Percentiles rank a stretch among this genome's conserved stretches.
Evolutionary conservation across 1,139 yeast genomes (phyloP).

Genomic region (Entelexis paramagnoliae): DNA sequence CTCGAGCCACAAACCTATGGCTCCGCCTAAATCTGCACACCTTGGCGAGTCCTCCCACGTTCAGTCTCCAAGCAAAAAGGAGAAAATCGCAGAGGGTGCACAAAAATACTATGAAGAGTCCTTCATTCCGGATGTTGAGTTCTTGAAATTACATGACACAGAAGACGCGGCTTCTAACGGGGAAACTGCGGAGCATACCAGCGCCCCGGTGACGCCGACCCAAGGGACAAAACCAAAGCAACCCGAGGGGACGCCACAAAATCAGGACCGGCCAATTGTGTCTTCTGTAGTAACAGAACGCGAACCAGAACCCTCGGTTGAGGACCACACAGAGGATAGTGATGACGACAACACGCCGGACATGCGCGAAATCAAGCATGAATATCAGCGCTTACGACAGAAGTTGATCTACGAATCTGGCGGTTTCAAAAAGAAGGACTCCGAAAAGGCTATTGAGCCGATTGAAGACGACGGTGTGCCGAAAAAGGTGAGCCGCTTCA

Average conservation of each 20-base stretch:
- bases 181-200: not conserved
- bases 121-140: constrained; percentile 31
- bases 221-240: not conserved
- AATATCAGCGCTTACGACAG: constrained; percentile 51
- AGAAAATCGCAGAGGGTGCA: constrained; percentile 16
- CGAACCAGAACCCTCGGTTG: constrained; percentile 19
- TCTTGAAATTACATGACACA: constrained; percentile 24
- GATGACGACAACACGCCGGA: constrained; percentile 13
- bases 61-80: not conserved
- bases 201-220: not conserved
- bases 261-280: constrained; percentile 11
- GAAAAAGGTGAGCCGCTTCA: constrained; percentile 58
- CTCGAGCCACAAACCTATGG: not conserved
- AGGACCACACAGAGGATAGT: not conserved
- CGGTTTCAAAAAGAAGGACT: constrained; percentile 40
- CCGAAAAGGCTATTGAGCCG: constrained; percentile 55
- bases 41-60: not conserved
- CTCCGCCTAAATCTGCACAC: not conserved
- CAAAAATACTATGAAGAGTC: constrained; percentile 27
- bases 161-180: not conserved
- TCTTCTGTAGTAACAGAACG: constrained; percentile 8
- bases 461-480: constrained; percentile 54
- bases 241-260: not conserved
- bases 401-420: constrained; percentile 42
- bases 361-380: constrained; percentile 39